Base-by-base conservation (phyloP, 257 asterid species). In the Cordia subcordata region DNA sequence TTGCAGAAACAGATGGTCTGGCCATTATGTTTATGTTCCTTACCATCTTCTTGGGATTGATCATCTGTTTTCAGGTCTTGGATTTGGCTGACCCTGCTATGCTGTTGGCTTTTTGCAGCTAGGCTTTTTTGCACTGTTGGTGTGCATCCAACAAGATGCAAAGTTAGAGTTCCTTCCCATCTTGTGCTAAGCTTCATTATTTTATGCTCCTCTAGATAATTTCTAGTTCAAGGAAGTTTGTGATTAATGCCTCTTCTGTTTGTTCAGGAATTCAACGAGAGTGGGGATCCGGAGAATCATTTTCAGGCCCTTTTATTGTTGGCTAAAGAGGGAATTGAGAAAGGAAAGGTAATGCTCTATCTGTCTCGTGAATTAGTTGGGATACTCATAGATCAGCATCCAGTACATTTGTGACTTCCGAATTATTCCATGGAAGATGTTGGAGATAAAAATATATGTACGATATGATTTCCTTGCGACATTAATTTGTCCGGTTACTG, bases 101-200 rank as follows among this genome's bases (percentile, higher is more conserved):
- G 1, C 12, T n/a, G 5, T n/a, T 62, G 55, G 23, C 20, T 50
- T 63, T 27, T 75, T 53, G 81, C 85, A 92, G 97, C 89, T 20
- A 79, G 97, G 44, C 96, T 92, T 56, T 88, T 86, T 76, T 92
- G 99, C 74, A 92, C 99, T 17, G 99, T 92, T 55, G 99, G 97
- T 60, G 99, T 92, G 77, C 99, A 92, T 75, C 99, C 99, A 49
- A 92, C 99, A 46, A 79, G 99, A 88, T 88, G 99, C 82, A 92
- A 78, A 33, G 98, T 92, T 71, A 74, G 91, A 46, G 23, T 64
- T 62, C 60, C 42, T 67, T 22, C 56, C 20, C 38, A n/a, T 5
- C 15, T 46, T 44, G 55, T 19, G 32, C 5, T 37, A n/a, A 27
- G 56, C 21, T 9, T 11, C 8, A 19, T 11, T 46, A 53, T 20